Evolutionary conservation across 805 yeast genomes (phyloP), one percentile per base, ranked within the genome.

Genomic region (Yamadazyma insecticola): DNA sequence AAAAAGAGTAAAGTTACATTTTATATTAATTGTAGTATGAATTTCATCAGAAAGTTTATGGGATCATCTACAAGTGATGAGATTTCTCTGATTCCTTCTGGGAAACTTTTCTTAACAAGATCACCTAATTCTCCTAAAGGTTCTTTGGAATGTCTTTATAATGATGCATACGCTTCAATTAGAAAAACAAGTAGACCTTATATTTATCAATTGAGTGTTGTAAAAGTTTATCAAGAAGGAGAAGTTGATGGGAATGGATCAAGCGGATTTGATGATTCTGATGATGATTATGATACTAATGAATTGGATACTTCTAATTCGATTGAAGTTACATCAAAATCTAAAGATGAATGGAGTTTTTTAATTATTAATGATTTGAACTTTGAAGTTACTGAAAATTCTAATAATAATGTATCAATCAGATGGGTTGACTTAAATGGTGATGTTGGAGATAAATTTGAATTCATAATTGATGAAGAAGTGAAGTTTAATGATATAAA

Each of bases 351-450:
- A 48, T 76, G 89, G 73, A 61, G 72, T 11, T 89, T 83, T 46
- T 59, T 78, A 19, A 70, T 92, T 18, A 76, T 75, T 41, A 76
- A 74, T 37, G 72, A 72, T 3, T 60, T 90, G 34, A 60, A 69
- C 23, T 63, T 89, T 29, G 67, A 75, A 36, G 67, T 72, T 35
- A 65, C 64, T 35, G 64, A 72, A 35, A 70, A 72, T 32, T 15
- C 28, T 13, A 73, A 75, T 22, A 83, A 80, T 1, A 60, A 70
- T 4, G 59, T 67, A 23, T 76, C 79, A 2, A 70, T 90, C 16
- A 65, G 81, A 0, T 90, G 97, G 97, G 67, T 61, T 10, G 96
- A 92, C 53, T 51, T 76, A 22, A 78, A 77, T 26, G 96, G 96
- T n/a, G 96, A 89, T 47, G 67, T 70, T 4, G 96, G 87, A 15